Base-by-base conservation (phyloP, 768 basidiomycete species). In the Mycena rosella region DNA sequence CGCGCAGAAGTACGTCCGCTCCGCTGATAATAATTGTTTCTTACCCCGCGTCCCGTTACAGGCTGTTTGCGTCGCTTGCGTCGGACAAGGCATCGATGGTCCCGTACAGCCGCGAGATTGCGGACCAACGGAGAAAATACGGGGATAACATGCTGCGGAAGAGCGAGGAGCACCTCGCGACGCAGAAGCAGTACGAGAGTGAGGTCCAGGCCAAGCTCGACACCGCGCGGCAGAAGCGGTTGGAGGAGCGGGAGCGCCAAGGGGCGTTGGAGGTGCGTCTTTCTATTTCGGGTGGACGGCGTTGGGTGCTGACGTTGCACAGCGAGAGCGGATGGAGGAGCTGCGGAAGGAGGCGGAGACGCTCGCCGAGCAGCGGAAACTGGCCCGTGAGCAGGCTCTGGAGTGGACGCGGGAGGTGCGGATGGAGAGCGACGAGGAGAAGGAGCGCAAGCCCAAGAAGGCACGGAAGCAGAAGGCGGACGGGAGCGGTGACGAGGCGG, bases 61-160 rank as follows among this genome's bases (percentile, higher is more conserved):
- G 96, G 72, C 79, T 96, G 11, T 98, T 98, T 80, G 91, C 87
- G 13, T 89, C 94, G 0, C 84, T 99, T 22, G 94, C 95, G 0
- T 85, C 86, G 8, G 94, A 96, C 73, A 85, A 86, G 61, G 85
- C 91, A 0, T 76, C 86, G 0, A 80, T 85, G 53, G 84, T 96
- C 20, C 95, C 96, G 0, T 99, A 98, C 79, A 93, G 85, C 72
- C 84, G 87, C 13, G 96, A 97, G 53, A 86, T 98, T 51, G 95
- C 96, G 0, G 92, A 96, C 71, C 93, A 97, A 72, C 89, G 98
- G 48, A 86, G 90, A 42, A 92, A 92, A 76, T 99, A 98, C 73
- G 96, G 96, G 15, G 92, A 94, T 67, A 91, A 86, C 73, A 90
- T 99, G 85, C 76, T 97, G 59, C 86, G 93, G 61, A 90, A 90